phyloP scores from a whole-genome alignment of 306 rosid species.

The Psophocarpus tetragonolobus region DNA sequence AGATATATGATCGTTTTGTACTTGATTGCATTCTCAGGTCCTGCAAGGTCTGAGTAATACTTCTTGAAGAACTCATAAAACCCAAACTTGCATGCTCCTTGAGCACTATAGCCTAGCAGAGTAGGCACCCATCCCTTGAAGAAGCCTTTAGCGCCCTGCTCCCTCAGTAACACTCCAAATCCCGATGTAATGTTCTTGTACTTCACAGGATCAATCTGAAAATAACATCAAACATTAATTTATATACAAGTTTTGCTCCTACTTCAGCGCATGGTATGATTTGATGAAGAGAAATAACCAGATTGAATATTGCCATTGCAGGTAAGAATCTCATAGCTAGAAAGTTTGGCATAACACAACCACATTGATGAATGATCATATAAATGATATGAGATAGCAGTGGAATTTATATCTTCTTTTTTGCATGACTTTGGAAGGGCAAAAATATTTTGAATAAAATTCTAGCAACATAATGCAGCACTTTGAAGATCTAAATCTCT shows the following conservation, averaged over 20 bases:
- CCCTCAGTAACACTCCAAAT: constrained; percentile 66
- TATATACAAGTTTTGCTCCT: not conserved
- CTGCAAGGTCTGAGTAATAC: constrained; percentile 76
- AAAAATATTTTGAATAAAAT: not conserved
- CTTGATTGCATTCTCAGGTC: constrained; percentile 71
- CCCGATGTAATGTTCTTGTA: constrained; percentile 71
- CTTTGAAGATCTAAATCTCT: not conserved
- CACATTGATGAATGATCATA: not conserved
- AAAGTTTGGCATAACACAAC: not conserved
- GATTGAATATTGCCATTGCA: not conserved
- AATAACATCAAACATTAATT: not conserved
- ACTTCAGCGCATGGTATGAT: not conserved
- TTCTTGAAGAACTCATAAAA: constrained; percentile 88
- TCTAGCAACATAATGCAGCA: not conserved
- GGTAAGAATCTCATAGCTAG: not conserved
- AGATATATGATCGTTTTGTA: constrained; percentile 76
- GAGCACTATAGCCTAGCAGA: constrained; percentile 76
- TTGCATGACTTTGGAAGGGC: not conserved
- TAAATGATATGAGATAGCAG: not conserved
- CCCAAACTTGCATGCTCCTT: constrained; percentile 85
- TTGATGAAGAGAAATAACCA: not conserved
- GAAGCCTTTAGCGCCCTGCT: constrained; percentile 75
- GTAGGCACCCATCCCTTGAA: constrained; percentile 88
- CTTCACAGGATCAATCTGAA: constrained; percentile 73
- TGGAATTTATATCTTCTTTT: not conserved